phyloP scores from a whole-genome alignment of 2,329 filamentous ascomycete genomes.

The Teratosphaeria pseudoeucalypti region DNA sequence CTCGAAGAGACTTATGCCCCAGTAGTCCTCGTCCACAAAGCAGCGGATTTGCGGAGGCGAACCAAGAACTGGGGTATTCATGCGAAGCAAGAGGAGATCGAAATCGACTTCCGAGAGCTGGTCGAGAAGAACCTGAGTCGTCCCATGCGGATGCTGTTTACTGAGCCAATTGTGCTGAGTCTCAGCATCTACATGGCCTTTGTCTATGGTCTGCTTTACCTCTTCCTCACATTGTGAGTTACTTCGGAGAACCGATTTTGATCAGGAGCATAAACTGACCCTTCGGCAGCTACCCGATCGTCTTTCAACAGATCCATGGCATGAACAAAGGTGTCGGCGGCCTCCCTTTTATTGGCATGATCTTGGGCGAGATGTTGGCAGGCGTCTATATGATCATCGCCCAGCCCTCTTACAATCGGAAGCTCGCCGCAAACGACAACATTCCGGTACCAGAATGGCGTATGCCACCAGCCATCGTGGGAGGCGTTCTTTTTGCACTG shows the following conservation, averaged over 20 bases:
- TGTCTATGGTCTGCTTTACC: conserved; percentile 35
- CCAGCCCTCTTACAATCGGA: conserved; percentile 21
- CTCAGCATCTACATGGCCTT: conserved; percentile 33
- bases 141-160: conserved; percentile 34
- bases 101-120: conserved; percentile 10
- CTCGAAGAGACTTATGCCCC: conserved; percentile 34
- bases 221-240: conserved; percentile 16
- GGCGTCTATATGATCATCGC: conserved; percentile 17
- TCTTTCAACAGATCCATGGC: conserved; percentile 32
- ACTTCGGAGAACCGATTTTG: not conserved
- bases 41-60: conserved; percentile 26
- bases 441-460: conserved; percentile 49
- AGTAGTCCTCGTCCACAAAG: conserved; percentile 31
- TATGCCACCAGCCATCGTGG: conserved; percentile 43
- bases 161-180: conserved; percentile 36
- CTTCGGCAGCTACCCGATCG: conserved; percentile 28
- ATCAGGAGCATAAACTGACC: not conserved
- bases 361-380: conserved; percentile 15
- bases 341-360: conserved; percentile 35
- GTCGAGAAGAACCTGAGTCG: conserved; percentile 33
- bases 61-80: conserved; percentile 35
- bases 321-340: conserved; percentile 32
- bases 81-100: conserved; percentile 23
- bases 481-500: conserved; percentile 31
- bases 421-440: conserved; percentile 37